Evolutionary conservation across 306 rosid species (phyloP).

Genomic region (Vigna reflexopilosa): DNA sequence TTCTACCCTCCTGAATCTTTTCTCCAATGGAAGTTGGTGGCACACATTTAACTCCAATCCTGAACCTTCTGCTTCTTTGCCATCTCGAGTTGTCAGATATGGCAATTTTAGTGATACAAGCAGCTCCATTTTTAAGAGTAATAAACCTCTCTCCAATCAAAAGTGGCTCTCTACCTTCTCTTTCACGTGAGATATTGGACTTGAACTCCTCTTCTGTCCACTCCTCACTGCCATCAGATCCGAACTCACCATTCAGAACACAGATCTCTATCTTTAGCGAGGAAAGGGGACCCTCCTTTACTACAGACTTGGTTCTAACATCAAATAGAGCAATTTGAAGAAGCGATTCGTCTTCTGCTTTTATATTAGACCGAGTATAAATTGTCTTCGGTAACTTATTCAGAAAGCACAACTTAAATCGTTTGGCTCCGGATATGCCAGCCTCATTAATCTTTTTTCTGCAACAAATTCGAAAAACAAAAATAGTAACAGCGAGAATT

Average conservation of each 20-base stretch:
- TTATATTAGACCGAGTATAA: slow-evolving; percentile 48
- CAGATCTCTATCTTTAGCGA: slow-evolving; percentile 57
- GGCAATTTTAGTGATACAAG: slow-evolving; percentile 12
- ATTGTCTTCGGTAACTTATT: slow-evolving; percentile 47
- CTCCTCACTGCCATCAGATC: slow-evolving; percentile 52
- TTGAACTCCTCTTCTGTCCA: slow-evolving; percentile 64
- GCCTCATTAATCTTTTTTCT: slow-evolving; percentile 46
- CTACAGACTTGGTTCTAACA: slow-evolving; percentile 46
- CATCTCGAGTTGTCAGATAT: slow-evolving; percentile 79
- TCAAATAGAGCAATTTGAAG: slow-evolving; percentile 57
- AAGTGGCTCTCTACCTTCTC: slow-evolving; percentile 63
- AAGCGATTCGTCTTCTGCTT: slow-evolving; percentile 39
- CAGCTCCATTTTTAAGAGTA: slow-evolving; percentile 58
- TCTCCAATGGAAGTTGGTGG: slow-evolving; percentile 23
- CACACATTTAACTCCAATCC: slow-evolving; percentile 62
- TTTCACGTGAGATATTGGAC: slow-evolving; percentile 45
- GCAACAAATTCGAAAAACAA: slow-evolving; percentile 36
- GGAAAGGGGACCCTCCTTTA: slow-evolving; percentile 55
- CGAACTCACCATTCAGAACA: slow-evolving; percentile 60
- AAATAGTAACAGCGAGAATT: neutral
- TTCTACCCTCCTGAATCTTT: slow-evolving; percentile 61
- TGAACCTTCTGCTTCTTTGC: slow-evolving; percentile 58
- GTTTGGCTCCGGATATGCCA: slow-evolving; percentile 53
- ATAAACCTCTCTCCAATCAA: slow-evolving; percentile 55
- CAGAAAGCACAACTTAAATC: slow-evolving; percentile 54